Base-by-base conservation (phyloP, 2,329 filamentous ascomycete species). In the Sarocladium brachiariae region DNA sequence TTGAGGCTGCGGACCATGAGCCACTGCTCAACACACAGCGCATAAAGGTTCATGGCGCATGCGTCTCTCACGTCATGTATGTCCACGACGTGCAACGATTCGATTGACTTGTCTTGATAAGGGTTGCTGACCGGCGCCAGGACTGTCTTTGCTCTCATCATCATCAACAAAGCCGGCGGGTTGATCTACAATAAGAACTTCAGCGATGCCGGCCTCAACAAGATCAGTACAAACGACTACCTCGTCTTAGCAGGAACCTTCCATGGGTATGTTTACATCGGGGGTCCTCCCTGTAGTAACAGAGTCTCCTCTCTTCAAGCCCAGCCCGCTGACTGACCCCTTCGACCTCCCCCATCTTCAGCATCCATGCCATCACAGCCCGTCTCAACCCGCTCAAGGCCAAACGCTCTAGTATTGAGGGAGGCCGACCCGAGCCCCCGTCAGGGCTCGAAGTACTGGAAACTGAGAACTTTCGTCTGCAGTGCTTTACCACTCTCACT, bases 91-190 rank as follows among this genome's bases (percentile, higher is more conserved):
- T 3, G 6, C 9, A n/a, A 2, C 3, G 16, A 24, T n/a, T n/a
- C 7, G 4, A 30, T 24, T 31, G 21, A 52, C 5, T 23, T 33
- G 13, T 23, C 18, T n/a, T 13, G 11, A 8, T 18, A 18, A 11
- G 45, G 23, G 14, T 25, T 16, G 13, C 46, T 37, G 33, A 49
- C 31, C 8, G 10, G 24, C 9, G 7, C 18, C 59, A 97, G 91
- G 93, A 88, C 90, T 58, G 87, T 99, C 67, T 93, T 95, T 69
- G 84, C 91, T 53, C 85, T 99, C 64, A 90, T 97, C 67, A 86
- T 99, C 67, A 96, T 99, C 75, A 97, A 96, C 77, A 99, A 99
- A 78, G 91, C 93, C 57, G 93, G 91, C 54, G 93, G 93, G 61
- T 80, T 99, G 50, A 85, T 99, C 70, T 99, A 95, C 76, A 92